Base-by-base conservation (phyloP, 345 rosid species). In the Corymbia maculata region DNA sequence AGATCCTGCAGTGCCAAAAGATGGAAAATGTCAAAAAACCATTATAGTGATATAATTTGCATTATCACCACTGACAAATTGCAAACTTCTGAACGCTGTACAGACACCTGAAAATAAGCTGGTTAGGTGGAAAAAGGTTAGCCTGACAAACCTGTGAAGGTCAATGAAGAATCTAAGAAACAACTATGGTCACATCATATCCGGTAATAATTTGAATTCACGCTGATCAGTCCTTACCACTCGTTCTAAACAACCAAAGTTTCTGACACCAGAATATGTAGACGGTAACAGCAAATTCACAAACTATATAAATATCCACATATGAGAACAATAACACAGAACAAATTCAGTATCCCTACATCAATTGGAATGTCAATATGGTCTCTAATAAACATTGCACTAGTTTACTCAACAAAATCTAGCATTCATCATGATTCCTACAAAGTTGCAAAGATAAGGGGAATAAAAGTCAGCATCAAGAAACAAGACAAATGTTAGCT, bases 1-100 rank as follows among this genome's bases (percentile, higher is more conserved):
- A 98, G 98, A 70, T 79, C 92, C 99, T 97, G 92, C 90, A 79
- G 85, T 86, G 86, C 53, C 59, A 88, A 24, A 45, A 44, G 15
- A 42, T 21, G 52, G 45, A 79, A 22, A 51, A 52, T 19, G 28
- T 79, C 44, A 51, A 36, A 42, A 68, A 9, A 26, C 47, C n/a
- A 17, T 36, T 66, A 13, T 51, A 17, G 79, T 12, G 21, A 52
- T 61, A 24, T 32, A 15, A 59, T 21, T 32, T 55, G 87, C 45
- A 55, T 36, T 57, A 55, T 49, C 44, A 55, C 36, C 49, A 52
- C 45, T 30, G 49, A 50, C 26, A 52, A 52, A 85, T 85, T 24
- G 15, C 87, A 32, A 36, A 14, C 68, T 57, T 30, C 10, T 45
- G 49, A n/a, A 59, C 17, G 36, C 45, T 21, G 64, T n/a, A 59